Percentiles rank a stretch among this genome's conserved stretches.
phyloP scores from a whole-genome alignment of 2,329 filamentous ascomycete genomes.

The Dactylellina drechsleri region DNA sequence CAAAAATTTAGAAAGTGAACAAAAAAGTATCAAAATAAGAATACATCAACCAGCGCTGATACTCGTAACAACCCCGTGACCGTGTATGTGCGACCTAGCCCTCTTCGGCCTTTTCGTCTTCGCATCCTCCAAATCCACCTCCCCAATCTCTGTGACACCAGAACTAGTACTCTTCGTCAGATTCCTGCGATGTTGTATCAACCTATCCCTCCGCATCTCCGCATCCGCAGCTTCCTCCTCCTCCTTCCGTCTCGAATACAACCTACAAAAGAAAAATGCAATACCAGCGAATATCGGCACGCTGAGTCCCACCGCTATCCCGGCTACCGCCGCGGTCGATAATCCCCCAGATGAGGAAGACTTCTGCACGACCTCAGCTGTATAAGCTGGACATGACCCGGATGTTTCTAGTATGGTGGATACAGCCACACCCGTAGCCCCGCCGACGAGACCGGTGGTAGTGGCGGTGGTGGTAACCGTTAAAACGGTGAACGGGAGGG shows the following conservation, averaged over 20 bases:
- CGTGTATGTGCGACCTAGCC: background rate
- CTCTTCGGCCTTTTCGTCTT: background rate
- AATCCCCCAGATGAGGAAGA: background rate
- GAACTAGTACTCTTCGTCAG: background rate
- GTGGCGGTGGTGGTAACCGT: too few species aligned
- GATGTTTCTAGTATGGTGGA: too few species aligned
- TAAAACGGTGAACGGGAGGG: background rate
- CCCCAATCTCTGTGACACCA: too few species aligned
- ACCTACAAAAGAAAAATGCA: slow-evolving; percentile 36
- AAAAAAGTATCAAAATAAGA: too few species aligned
- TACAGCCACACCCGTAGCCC: too few species aligned
- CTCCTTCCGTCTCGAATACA: slow-evolving; percentile 1
- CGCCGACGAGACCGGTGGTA: too few species aligned
- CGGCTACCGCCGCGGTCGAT: slow-evolving; percentile 29
- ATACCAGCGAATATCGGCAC: slow-evolving; percentile 28
- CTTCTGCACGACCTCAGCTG: too few species aligned
- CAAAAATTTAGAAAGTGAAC: too few species aligned
- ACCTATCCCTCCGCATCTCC: background rate
- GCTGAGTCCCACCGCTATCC: slow-evolving; percentile 34
- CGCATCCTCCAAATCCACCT: too few species aligned
- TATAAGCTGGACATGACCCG: too few species aligned
- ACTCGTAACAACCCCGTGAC: too few species aligned
- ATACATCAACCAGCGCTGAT: too few species aligned
- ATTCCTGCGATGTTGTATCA: background rate
- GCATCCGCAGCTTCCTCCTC: background rate